These are phyloP conservation scores for Hirschioporus abietinus DNA, from an alignment of 768 basidiomycete species.

Conservation along the genomic window DNA sequence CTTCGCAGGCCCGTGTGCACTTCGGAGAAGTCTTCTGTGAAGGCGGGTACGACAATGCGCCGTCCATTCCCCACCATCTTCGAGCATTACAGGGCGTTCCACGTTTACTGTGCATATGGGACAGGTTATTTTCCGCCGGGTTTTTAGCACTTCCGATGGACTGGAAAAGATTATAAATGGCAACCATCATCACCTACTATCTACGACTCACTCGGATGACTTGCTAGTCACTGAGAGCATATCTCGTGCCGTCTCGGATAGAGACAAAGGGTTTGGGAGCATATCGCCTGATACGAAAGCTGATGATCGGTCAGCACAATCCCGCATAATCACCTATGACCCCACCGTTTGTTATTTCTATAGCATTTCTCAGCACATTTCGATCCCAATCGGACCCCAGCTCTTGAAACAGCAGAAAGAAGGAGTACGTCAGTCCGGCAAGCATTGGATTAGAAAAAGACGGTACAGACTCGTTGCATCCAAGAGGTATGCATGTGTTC, in stretches of 20 bases:
- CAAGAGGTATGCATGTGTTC: slow-evolving; percentile 46
- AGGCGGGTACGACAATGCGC: slow-evolving; percentile 49
- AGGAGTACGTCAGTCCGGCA: not conserved
- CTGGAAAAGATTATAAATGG: slow-evolving; percentile 29
- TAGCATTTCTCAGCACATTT: slow-evolving; percentile 48
- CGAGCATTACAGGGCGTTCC: slow-evolving; percentile 58
- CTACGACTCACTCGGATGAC: slow-evolving; percentile 37
- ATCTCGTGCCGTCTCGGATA: slow-evolving; percentile 50
- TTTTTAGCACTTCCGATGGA: slow-evolving; percentile 48
- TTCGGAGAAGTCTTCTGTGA: slow-evolving; percentile 40
- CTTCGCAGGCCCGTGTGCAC: not conserved
- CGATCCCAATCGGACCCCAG: slow-evolving; percentile 53
- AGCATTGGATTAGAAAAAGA: not conserved
- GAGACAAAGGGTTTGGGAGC: slow-evolving; percentile 50
- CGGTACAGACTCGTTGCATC: slow-evolving; percentile 58
- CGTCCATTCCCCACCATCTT: slow-evolving; percentile 48
- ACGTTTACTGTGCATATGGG: slow-evolving; percentile 53
- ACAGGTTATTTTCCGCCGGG: slow-evolving; percentile 56
- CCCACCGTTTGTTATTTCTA: slow-evolving; percentile 44
- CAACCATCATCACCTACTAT: slow-evolving; percentile 5
- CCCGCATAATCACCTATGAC: not conserved
- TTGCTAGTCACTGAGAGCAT: slow-evolving; percentile 45
- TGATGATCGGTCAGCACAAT: slow-evolving; percentile 20
- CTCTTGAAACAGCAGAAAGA: slow-evolving; percentile 27
- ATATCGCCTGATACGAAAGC: slow-evolving; percentile 47